Evolutionary conservation across 352 stramenopile species (phyloP).

Genomic region (Saprolegnia parasitica): DNA sequence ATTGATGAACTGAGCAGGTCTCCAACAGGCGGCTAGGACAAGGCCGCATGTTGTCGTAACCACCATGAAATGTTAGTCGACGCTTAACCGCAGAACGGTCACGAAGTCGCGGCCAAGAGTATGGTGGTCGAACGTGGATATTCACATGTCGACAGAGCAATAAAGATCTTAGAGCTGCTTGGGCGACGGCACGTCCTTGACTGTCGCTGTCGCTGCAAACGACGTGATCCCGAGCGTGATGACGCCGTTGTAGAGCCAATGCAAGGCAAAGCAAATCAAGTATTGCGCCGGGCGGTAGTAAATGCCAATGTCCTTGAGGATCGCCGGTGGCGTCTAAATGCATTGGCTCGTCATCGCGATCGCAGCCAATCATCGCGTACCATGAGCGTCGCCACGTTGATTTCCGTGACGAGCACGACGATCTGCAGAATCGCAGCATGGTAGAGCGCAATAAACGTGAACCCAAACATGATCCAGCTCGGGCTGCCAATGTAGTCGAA

Average conservation of each 20-base stretch:
- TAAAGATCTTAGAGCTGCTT: neutral
- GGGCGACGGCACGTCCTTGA: neutral
- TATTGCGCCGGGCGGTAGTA: slow-evolving; percentile 26
- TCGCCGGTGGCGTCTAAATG: slow-evolving; percentile 16
- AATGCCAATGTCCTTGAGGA: slow-evolving; percentile 5
- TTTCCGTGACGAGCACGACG: slow-evolving; percentile 19
- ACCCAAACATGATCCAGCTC: slow-evolving; percentile 29
- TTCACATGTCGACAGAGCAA: neutral
- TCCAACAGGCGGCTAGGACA: no score
- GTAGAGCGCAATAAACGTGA: slow-evolving; percentile 28
- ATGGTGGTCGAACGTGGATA: neutral
- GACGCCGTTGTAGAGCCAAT: slow-evolving; percentile 24
- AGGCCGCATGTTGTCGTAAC: no score
- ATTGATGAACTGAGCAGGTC: no score
- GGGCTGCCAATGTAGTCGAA: slow-evolving; percentile 30
- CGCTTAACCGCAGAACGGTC: no score
- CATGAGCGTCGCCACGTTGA: slow-evolving; percentile 29
- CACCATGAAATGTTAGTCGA: no score
- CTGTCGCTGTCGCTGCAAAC: neutral
- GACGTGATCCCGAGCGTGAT: neutral
- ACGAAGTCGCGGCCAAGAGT: no score
- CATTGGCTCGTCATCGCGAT: neutral
- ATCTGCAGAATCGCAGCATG: slow-evolving; percentile 23
- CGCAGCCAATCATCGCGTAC: neutral
- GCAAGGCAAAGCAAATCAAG: slow-evolving; percentile 22